phyloP scores from a whole-genome alignment of 768 basidiomycete genomes.

The Pleurotus tuoliensis region DNA sequence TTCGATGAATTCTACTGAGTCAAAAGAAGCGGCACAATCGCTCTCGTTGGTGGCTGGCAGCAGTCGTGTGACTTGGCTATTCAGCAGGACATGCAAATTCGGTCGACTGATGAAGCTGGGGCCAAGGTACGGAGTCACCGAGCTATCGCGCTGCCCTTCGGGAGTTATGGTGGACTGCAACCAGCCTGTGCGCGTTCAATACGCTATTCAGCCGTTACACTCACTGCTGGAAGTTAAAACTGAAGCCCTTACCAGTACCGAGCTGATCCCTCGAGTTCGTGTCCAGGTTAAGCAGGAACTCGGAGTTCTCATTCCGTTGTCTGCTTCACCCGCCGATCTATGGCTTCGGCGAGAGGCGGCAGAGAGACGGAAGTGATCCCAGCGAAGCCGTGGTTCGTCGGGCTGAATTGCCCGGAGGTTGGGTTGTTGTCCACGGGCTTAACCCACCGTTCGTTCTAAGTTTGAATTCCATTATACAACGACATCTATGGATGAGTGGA shows the following conservation, averaged over 20 bases:
- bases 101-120: constrained; percentile 18
- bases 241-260: constrained; percentile 22
- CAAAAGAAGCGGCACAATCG: constrained; percentile 5
- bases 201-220: not conserved
- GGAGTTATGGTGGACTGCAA: constrained; percentile 12
- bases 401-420: constrained; percentile 23
- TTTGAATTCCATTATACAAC: not conserved
- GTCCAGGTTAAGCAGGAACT: constrained; percentile 25
- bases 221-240: not conserved
- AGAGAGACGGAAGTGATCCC: constrained; percentile 23
- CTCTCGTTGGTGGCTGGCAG: not conserved
- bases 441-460: constrained; percentile 22
- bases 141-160: constrained; percentile 16
- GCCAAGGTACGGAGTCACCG: constrained; percentile 21
- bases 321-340: constrained; percentile 17
- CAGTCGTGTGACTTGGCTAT: constrained; percentile 14
- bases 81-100: constrained; percentile 21
- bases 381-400: constrained; percentile 19
- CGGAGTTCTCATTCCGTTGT: constrained; percentile 16
- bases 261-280: constrained; percentile 24
- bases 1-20: constrained; percentile 15
- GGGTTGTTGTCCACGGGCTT: constrained; percentile 24
- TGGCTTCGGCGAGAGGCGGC: constrained; percentile 14
- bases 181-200: constrained; percentile 16
- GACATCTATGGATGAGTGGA: not conserved